A percentile compares a stretch with the other conserved stretches of the same genome.
These are phyloP conservation scores for Cordyceps fumosorosea DNA, from an alignment of 2,329 filamentous ascomycete species.

Conservation along the genomic window DNA sequence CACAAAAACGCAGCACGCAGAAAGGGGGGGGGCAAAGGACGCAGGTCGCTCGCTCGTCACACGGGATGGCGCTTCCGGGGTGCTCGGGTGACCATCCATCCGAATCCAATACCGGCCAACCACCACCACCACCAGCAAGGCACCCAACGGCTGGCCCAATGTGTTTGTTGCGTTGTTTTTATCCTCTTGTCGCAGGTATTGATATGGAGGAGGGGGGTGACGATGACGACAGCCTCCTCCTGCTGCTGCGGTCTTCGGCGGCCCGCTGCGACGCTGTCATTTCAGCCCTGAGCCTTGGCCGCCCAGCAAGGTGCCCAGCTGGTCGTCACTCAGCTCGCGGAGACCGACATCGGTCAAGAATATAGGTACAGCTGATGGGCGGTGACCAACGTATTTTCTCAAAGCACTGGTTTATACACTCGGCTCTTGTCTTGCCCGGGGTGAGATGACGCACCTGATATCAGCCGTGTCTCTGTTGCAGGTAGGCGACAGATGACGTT, in stretches of 20 bases:
- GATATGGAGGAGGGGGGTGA: neutral
- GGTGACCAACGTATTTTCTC: neutral
- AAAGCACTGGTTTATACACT: no score
- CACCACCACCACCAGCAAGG: neutral
- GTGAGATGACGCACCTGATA: no score
- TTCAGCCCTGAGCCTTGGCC: slow-evolving; percentile 8
- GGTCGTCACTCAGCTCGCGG: neutral
- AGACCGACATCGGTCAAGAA: neutral
- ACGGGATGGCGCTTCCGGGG: neutral
- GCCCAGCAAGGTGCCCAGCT: neutral
- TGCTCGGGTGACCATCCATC: neutral
- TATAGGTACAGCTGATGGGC: neutral
- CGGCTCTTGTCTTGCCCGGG: no score
- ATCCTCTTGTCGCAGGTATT: neutral
- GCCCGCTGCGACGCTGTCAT: slow-evolving; percentile 2
- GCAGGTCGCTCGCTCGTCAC: neutral
- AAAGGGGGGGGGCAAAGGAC: neutral
- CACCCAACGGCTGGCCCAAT: neutral
- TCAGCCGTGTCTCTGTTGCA: no score
- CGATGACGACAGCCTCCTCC: no score
- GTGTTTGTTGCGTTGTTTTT: neutral
- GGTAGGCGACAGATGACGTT: no score
- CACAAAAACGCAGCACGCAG: neutral
- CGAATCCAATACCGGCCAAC: neutral
- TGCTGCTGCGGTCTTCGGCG: neutral